These are phyloP conservation scores for Colletotrichum sidae DNA, from an alignment of 2,329 filamentous ascomycete species.

Conservation along the genomic window DNA sequence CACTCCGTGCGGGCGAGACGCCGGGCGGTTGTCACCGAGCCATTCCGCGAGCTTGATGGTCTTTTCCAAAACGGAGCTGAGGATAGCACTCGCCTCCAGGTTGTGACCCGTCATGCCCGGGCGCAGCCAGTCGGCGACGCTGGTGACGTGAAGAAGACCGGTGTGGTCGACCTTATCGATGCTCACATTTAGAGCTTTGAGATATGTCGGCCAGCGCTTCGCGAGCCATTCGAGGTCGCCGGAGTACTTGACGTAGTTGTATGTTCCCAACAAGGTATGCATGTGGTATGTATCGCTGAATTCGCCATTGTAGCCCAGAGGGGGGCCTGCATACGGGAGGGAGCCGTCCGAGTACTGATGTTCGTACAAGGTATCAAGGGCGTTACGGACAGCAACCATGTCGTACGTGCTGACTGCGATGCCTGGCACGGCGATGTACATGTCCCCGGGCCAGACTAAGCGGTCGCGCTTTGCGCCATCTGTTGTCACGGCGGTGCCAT, in stretches of 20 bases:
- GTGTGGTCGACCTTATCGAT: conserved; percentile 46
- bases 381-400: conserved; percentile 56
- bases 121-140: conserved; percentile 63
- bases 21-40: conserved; percentile 48
- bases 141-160: conserved; percentile 61
- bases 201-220: conserved; percentile 58
- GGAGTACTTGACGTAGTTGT: conserved; percentile 61
- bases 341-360: conserved; percentile 55
- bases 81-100: conserved; percentile 62
- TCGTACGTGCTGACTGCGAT: conserved; percentile 38
- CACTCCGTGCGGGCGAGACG: conserved; percentile 20
- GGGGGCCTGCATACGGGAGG: conserved; percentile 62
- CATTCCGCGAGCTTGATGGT: conserved; percentile 59
- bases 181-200: conserved; percentile 48
- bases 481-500: conserved; percentile 48
- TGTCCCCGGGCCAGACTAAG: conserved; percentile 69
- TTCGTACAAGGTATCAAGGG: conserved; percentile 55
- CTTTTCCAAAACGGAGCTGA: conserved; percentile 63
- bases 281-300: conserved; percentile 68
- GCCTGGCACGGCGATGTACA: conserved; percentile 54
- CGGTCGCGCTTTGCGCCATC: conserved; percentile 68
- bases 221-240: conserved; percentile 56
- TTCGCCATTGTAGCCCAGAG: conserved; percentile 49
- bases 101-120: conserved; percentile 63
- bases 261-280: conserved; percentile 63